Conservation (phyloP, 1,284 basidiomycete species). For the Pseudozyma hubeiensis region DNA sequence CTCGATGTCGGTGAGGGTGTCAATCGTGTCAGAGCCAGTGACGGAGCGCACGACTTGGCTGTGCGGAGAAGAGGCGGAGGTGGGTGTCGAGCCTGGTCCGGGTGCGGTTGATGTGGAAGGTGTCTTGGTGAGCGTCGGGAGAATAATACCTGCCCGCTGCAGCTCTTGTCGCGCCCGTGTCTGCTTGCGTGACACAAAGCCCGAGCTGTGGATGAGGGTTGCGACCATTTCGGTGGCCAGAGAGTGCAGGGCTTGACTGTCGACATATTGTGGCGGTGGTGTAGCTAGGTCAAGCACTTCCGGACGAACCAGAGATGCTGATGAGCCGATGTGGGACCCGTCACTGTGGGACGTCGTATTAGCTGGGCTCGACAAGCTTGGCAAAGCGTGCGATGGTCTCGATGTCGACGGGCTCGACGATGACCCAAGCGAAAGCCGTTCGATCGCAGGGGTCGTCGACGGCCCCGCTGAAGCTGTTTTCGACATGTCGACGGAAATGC, state of each 20-base stretch:
- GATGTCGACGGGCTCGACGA: constrained; percentile 18
- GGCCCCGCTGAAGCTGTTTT: constrained; percentile 15
- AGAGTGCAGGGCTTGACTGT: constrained; percentile 83
- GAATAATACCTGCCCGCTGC: constrained; percentile 28
- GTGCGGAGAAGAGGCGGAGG: constrained; percentile 6
- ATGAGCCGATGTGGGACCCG: constrained; percentile 12
- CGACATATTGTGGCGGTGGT: constrained; percentile 72
- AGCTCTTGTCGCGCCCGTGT: constrained; percentile 71
- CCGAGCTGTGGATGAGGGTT: constrained; percentile 45
- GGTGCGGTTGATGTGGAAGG: constrained; percentile 6
- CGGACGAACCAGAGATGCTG: constrained; percentile 37
- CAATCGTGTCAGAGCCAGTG: constrained; percentile 36
- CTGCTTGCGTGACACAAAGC: constrained; percentile 70
- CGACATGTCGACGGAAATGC: constrained; percentile 15
- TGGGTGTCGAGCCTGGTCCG: neutral
- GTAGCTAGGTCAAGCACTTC: constrained; percentile 67
- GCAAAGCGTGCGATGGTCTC: constrained; percentile 42
- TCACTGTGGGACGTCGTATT: constrained; percentile 17
- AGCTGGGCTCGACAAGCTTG: constrained; percentile 14
- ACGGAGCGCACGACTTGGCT: constrained; percentile 41
- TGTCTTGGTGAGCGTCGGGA: constrained; percentile 9
- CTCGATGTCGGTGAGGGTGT: constrained; percentile 72
- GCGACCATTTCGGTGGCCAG: constrained; percentile 80
- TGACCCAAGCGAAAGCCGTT: constrained; percentile 40
- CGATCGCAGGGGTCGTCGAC: constrained; percentile 23